Evolutionary conservation across 805 yeast species (phyloP), one percentile per base, ranked within the genome.

Genomic region (Saccharomyces eubayanus): DNA sequence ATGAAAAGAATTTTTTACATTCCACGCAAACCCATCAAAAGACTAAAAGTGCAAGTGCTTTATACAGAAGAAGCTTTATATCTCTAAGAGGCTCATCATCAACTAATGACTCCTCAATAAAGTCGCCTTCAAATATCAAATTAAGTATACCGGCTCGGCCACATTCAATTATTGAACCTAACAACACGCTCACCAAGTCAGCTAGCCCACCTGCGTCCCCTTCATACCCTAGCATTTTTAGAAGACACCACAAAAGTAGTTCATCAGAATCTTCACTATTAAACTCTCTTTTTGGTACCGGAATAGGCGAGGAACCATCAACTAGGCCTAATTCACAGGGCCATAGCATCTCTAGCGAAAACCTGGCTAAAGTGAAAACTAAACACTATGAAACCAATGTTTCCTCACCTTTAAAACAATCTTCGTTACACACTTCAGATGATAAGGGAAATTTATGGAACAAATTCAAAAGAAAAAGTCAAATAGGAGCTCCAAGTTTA

Each of bases 201-300:
- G 50, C 56, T 5, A 60, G 63, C 6, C 61, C 67, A 9, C 70
- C 67, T 10, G 50, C 52, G 31, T 68, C 73, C 1, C 71, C 71
- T 11, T 55, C 63, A n/a, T 62, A 64, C 47, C 55, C 68, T 3
- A 78, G 78, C 28, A 75, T 85, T 51, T 84, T 85, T 70, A 74
- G 86, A 58, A 78, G 83, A 57, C 89, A 84, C 60, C 76, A 79
- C 49, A 77, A 87, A 53, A 77, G 85, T n/a, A 79, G 77, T 49
- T 82, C 87, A 0, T 78, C 84, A 0, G 85, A 81, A 53, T 74
- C 82, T 0, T 75, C 82, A 0, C 53, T 74, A 1, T 66, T 75
- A 53, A 74, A 70, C 30, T 60, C 71, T 16, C 54, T 72, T 27
- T 74, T 72, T 55, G 72, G 72, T 51, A 74, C 70, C 4, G 51